A percentile compares a stretch with the other conserved stretches of the same genome.
Evolutionary conservation across 768 basidiomycete species (phyloP).

Genomic region (Postia placenta): DNA sequence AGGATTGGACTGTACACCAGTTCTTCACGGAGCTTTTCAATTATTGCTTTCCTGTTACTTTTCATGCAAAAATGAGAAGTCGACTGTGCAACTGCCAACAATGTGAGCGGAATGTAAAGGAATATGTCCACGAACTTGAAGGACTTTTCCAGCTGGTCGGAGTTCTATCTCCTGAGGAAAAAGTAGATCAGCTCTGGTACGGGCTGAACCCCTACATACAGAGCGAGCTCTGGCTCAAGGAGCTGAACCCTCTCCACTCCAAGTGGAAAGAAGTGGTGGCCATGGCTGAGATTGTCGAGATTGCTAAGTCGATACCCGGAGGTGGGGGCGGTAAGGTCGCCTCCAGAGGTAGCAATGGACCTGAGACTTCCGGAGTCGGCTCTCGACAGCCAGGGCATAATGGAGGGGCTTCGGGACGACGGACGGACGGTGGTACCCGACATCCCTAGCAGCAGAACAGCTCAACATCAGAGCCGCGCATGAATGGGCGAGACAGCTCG

Average conservation of each 20-base stretch:
- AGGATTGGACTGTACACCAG: slow-evolving; percentile 9
- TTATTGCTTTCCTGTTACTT: slow-evolving; percentile 19
- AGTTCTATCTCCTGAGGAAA: slow-evolving; percentile 18
- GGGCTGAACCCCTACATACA: slow-evolving; percentile 24
- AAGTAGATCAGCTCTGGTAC: slow-evolving; percentile 29
- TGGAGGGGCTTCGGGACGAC: background rate
- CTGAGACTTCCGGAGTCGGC: background rate
- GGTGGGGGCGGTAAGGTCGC: background rate
- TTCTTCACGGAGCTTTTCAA: slow-evolving; percentile 17
- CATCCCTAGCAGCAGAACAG: too few relatives aligned
- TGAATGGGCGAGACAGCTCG: too few relatives aligned
- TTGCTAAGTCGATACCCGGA: slow-evolving; percentile 17
- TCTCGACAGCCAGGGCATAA: background rate
- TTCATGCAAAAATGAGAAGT: slow-evolving; percentile 18
- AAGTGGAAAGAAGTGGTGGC: slow-evolving; percentile 21
- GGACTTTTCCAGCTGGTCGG: slow-evolving; percentile 30
- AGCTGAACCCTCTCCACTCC: slow-evolving; percentile 22
- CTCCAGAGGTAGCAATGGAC: background rate
- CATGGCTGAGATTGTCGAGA: slow-evolving; percentile 28
- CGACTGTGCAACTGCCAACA: slow-evolving; percentile 22
- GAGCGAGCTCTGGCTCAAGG: slow-evolving; percentile 22
- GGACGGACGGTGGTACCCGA: too few relatives aligned
- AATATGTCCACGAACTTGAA: slow-evolving; percentile 30
- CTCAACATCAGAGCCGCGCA: too few relatives aligned
- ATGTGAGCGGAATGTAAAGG: slow-evolving; percentile 20